Evolutionary conservation across 306 rosid genomes (phyloP).

Genomic region (Senna siamea): DNA sequence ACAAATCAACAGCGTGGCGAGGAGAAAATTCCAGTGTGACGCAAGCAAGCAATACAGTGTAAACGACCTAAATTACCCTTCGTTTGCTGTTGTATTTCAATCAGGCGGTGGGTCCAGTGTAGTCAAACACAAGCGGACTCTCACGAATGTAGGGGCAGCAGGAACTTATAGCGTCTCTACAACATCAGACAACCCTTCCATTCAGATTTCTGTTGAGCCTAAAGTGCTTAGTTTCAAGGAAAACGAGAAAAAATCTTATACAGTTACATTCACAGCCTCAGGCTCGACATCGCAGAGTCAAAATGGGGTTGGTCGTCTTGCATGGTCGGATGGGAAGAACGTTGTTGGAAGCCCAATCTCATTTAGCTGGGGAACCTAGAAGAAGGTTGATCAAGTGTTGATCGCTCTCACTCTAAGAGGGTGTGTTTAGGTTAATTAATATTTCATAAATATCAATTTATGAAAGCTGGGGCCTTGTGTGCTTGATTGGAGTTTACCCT

Average conservation of each 20-base stretch:
- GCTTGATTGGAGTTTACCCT: not conserved
- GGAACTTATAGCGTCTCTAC: conserved; percentile 59
- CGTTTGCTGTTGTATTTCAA: conserved; percentile 61
- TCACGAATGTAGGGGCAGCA: conserved; percentile 66
- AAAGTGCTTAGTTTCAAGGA: conserved; percentile 52
- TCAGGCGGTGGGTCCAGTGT: conserved; percentile 29
- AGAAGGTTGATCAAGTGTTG: not conserved
- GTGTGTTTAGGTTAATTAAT: not conserved
- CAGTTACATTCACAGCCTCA: conserved; percentile 49
- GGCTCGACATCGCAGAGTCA: conserved; percentile 13
- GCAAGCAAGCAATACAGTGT: conserved; percentile 53
- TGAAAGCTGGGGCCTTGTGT: not conserved
- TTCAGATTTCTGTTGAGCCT: conserved; percentile 67
- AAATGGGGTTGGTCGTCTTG: conserved; percentile 62
- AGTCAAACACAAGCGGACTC: conserved; percentile 54
- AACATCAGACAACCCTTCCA: conserved; percentile 31
- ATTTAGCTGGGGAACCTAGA: conserved; percentile 6
- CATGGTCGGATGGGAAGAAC: conserved; percentile 76
- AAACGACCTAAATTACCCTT: conserved; percentile 68
- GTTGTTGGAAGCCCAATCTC: conserved; percentile 68
- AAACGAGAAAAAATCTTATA: conserved; percentile 68
- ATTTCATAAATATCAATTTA: not conserved
- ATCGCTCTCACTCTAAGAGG: not conserved
- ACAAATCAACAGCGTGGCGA: conserved; percentile 46
- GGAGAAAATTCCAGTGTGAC: conserved; percentile 57